Percentiles rank a stretch among this genome's conserved stretches.
Conservation (phyloP, 2,329 filamentous ascomycete genomes). For the Epicoccum sorghinum region DNA sequence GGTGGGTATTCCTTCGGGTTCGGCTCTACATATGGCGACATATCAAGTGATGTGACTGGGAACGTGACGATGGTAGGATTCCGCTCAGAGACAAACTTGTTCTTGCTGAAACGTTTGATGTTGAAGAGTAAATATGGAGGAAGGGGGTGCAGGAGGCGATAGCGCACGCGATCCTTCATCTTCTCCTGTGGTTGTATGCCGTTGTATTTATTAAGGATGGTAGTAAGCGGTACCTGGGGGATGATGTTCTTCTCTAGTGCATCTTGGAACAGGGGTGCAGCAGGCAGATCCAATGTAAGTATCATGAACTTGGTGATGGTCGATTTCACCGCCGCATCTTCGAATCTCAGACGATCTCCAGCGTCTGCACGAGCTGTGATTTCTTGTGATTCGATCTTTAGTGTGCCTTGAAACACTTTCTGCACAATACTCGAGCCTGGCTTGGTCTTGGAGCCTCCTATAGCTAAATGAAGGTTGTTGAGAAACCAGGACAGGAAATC, state of each 20-base stretch:
- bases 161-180: conserved; percentile 84
- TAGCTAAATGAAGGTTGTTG: conserved; percentile 89
- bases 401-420: conserved; percentile 87
- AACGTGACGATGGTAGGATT: conserved; percentile 99
- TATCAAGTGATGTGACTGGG: conserved; percentile 81
- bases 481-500: conserved; percentile 98
- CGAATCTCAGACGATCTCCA: conserved; percentile 86
- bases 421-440: conserved; percentile 87
- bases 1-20: conserved; percentile 73
- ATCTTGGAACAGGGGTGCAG: conserved; percentile 94
- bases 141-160: conserved; percentile 86
- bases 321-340: conserved; percentile 84
- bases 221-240: conserved; percentile 78
- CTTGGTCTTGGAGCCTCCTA: conserved; percentile 88
- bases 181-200: conserved; percentile 86
- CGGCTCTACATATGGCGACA: conserved; percentile 89
- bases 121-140: conserved; percentile 93
- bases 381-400: conserved; percentile 90
- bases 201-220: conserved; percentile 90
- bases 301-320: conserved; percentile 84
- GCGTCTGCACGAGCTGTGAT: conserved; percentile 91
- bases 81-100: conserved; percentile 94
- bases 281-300: conserved; percentile 88
- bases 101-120: conserved; percentile 94
- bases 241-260: conserved; percentile 95